Base-by-base conservation (phyloP, 2,329 filamentous ascomycete genomes). In the Amesomyces nigricolor region DNA sequence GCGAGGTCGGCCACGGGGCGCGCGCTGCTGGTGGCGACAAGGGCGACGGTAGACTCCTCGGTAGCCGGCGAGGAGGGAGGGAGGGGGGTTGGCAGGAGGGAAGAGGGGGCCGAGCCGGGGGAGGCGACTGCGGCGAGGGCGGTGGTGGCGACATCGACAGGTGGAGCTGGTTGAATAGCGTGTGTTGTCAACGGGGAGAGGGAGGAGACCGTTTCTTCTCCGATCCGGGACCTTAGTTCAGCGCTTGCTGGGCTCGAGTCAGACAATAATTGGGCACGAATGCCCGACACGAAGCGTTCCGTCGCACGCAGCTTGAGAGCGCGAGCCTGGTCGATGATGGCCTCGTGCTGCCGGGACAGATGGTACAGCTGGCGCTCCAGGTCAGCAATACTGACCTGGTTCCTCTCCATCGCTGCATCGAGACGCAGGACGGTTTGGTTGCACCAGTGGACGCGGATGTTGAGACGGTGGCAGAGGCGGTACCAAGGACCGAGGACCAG, bases 281-380 rank as follows among this genome's bases (percentile, higher is more conserved):
- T 1, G 9, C 9, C 19, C 30, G 2, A 32, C 16, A 29, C 17
- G 10, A 17, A 44, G 16, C 17, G 29, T 8, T 30, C 37, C 14
- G 16, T 44, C 11, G 8, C 1, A 5, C 13, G n/a, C 7, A 9
- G 7, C 4, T 9, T 9, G 40, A 45, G 50, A 16, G 11, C 8
- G 4, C 5, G 8, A 5, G 30, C 26, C 42, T 54, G 19, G 30
- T 37, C 37, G 5, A 39, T 8, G 35, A 58, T 58, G n/a, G 43
- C 47, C 16, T 3, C 4, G 35, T 48, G 42, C 32, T 58, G n/a
- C 22, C n/a, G 13, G 13, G 30, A 40, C 16, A 47, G 38, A 16
- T 22, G 13, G 10, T 19, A n/a, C 11, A 43, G n/a, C 38, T 54
- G 46, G 26, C 32, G 38, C 37, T 58, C 51, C 51, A 52, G 43